Percentiles rank a stretch among this genome's conserved stretches.
Conservation (phyloP, 352 stramenopile genomes). For the Pythium biforme region DNA sequence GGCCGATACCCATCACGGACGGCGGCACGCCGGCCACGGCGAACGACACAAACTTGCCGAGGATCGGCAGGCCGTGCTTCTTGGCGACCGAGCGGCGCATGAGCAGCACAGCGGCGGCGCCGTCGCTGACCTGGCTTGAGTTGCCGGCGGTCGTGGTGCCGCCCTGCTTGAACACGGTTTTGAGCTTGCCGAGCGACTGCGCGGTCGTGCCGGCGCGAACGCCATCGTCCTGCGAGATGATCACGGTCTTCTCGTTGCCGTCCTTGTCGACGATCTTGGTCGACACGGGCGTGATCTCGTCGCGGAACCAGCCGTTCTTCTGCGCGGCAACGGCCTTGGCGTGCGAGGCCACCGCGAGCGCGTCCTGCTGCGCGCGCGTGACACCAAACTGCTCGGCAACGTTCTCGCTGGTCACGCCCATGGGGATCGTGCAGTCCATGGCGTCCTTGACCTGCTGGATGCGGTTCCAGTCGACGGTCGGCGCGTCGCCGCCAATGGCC, state of each 20-base stretch:
- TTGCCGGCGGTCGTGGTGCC: slow-evolving; percentile 82
- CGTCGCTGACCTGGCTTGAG: slow-evolving; percentile 88
- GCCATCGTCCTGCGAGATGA: slow-evolving; percentile 78
- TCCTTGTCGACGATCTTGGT: slow-evolving; percentile 75
- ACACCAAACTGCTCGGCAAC: slow-evolving; percentile 79
- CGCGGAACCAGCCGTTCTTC: slow-evolving; percentile 79
- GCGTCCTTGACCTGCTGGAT: slow-evolving; percentile 54
- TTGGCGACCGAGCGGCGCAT: slow-evolving; percentile 83
- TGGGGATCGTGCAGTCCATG: slow-evolving; percentile 83
- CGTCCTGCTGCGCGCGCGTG: slow-evolving; percentile 74
- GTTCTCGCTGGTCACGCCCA: slow-evolving; percentile 88
- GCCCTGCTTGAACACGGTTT: slow-evolving; percentile 77
- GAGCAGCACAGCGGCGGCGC: slow-evolving; percentile 84
- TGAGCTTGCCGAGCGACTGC: slow-evolving; percentile 70
- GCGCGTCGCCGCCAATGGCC: slow-evolving; percentile 45
- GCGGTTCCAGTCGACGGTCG: slow-evolving; percentile 62
- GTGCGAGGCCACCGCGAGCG: slow-evolving; percentile 74
- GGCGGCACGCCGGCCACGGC: slow-evolving; percentile 80
- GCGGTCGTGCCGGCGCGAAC: slow-evolving; percentile 62
- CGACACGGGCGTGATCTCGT: slow-evolving; percentile 88
- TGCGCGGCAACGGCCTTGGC: slow-evolving; percentile 69
- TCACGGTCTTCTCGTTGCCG: slow-evolving; percentile 69
- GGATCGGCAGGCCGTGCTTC: slow-evolving; percentile 71
- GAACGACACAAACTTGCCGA: slow-evolving; percentile 86
- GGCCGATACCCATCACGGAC: slow-evolving; percentile 87